Evolutionary conservation across 75 land plant genomes (phyloP).

Genomic region (Chamaecyparis obtusa): DNA sequence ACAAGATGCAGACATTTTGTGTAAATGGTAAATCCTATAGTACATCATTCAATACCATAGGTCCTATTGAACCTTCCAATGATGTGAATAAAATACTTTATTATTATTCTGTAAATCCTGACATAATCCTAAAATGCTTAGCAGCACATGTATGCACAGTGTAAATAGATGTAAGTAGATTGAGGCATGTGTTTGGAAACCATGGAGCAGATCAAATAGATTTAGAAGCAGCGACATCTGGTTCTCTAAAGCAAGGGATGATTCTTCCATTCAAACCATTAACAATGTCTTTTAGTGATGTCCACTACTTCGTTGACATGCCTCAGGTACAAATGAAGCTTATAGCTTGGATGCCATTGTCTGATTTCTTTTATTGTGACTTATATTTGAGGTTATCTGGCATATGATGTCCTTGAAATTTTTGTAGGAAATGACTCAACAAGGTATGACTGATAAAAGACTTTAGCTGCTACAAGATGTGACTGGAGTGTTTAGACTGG

Average conservation of each 20-base stretch:
- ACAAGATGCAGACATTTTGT: background rate
- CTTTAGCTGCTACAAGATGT: slow-evolving; percentile 59
- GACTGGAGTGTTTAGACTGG: slow-evolving; percentile 78
- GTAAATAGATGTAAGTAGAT: background rate
- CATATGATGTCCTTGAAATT: background rate
- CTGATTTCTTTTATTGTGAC: background rate
- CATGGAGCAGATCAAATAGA: background rate
- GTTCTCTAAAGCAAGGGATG: slow-evolving; percentile 53
- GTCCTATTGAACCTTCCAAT: too few species aligned
- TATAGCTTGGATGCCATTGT: background rate
- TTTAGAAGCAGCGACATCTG: slow-evolving; percentile 30
- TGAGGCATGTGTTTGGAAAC: background rate
- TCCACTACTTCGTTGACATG: slow-evolving; percentile 85
- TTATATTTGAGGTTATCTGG: background rate
- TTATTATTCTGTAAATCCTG: background rate
- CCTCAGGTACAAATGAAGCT: slow-evolving; percentile 50
- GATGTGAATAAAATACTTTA: too few species aligned
- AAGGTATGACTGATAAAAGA: slow-evolving; percentile 47
- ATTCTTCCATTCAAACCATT: slow-evolving; percentile 71
- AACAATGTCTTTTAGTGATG: slow-evolving; percentile 63
- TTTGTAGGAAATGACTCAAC: slow-evolving; percentile 65
- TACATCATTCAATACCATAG: too few species aligned
- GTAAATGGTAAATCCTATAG: slow-evolving; percentile 11
- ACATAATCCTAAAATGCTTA: background rate
- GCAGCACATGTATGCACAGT: background rate